Base-by-base conservation (phyloP, 2,329 filamentous ascomycete species). In the Claviceps lovelessii region DNA sequence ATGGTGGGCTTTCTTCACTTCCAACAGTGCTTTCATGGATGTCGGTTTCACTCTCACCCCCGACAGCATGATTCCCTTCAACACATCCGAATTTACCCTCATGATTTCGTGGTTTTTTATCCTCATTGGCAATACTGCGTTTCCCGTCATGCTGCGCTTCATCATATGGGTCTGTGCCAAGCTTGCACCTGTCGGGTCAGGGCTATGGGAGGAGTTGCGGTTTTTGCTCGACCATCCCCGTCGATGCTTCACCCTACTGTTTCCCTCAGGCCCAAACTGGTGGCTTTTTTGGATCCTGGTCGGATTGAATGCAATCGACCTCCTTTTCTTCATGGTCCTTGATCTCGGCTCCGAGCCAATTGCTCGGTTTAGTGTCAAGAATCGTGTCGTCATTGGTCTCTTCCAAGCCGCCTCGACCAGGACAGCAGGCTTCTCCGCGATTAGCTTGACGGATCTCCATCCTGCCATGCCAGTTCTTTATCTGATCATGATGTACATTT, bases 401-500 rank as follows among this genome's bases (percentile, higher is more conserved):
- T 98, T 97, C 66, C 90, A 96, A 68, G 91, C 91, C 1, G 83
- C 85, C 0, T 84, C 88, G 5, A 97, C 91, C 1, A 78, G 93
- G 65, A 97, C 93, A 0, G 91, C 93, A 4, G 91, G 93, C 0
- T 95, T 96, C 64, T 78, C 86, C 1, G 87, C 86, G 35, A 80
- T 97, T 61, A 89, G 85, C 65, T 72, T 97, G 44, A 74, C 86
- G 1, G 72, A 79, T 0, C 74, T 98, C 2, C 90, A 97, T 61
- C 90, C 93, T 1, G 93, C 87, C 3, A 88, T 96, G 56, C 90
- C 95, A 63, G 89, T 94, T 15, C 88, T 90, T 29, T 97, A 96
- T 72, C 75, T 97, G 70, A 84, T 97, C 69, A 97, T 97, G 93
- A 97, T 97, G 93, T 97, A 97, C 70, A 95, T 97, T 58, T 95